Conservation (phyloP, 2,329 filamentous ascomycete species). For the Monilinia polystroma region DNA sequence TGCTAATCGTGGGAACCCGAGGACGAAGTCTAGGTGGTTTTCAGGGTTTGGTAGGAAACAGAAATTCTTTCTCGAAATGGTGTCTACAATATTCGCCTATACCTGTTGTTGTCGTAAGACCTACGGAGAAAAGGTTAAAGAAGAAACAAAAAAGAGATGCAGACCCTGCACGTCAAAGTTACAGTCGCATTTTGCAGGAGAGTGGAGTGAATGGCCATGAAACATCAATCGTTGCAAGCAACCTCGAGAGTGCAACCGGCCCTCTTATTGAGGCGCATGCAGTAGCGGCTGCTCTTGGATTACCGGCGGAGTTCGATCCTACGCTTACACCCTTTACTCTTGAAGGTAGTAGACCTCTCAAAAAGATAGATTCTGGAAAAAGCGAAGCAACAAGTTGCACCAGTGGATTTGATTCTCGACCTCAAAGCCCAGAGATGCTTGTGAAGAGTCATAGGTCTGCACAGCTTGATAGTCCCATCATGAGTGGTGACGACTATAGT, state of each 20-base stretch:
- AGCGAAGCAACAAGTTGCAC: conserved; percentile 32
- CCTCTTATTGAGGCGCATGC: conserved; percentile 63
- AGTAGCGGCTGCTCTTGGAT: conserved; percentile 61
- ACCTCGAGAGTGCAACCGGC: conserved; percentile 36
- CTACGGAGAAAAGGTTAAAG: conserved; percentile 66
- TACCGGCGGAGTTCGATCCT: conserved; percentile 62
- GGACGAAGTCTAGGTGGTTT: conserved; percentile 68
- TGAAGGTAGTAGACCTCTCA: conserved; percentile 28
- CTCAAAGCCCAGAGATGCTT: conserved; percentile 42
- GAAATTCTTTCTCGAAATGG: conserved; percentile 66
- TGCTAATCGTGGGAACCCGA: conserved; percentile 69
- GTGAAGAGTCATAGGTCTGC: conserved; percentile 46
- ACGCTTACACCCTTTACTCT: conserved; percentile 58
- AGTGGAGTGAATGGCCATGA: conserved; percentile 45
- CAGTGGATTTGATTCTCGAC: conserved; percentile 40
- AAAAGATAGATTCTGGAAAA: conserved; percentile 34
- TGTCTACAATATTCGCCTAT: conserved; percentile 73
- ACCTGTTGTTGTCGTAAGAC: conserved; percentile 71
- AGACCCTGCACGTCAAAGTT: conserved; percentile 61
- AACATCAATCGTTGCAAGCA: conserved; percentile 33
- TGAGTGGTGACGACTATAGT: conserved; percentile 42
- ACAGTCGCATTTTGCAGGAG: conserved; percentile 64
- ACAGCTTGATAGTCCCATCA: conserved; percentile 33
- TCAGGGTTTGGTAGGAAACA: conserved; percentile 64
- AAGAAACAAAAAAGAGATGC: conserved; percentile 68